Evolutionary conservation across 257 asterid genomes (phyloP).

Genomic region (Scutellaria barbata): DNA sequence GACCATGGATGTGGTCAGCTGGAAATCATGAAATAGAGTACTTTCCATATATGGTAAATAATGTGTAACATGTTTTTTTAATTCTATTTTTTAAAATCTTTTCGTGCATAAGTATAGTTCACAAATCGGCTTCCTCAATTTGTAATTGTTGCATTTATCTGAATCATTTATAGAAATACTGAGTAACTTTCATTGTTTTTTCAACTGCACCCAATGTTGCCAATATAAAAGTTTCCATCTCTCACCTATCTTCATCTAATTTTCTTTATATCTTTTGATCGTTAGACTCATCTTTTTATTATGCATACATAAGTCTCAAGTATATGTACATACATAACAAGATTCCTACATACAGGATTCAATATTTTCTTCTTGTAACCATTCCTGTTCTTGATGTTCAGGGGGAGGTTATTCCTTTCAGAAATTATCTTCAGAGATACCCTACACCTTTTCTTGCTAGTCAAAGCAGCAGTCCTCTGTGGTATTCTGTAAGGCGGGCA

Average conservation of each 20-base stretch:
- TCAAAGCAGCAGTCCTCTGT: slow-evolving; percentile 81
- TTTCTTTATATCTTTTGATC: neutral
- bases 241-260: neutral
- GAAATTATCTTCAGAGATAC: slow-evolving; percentile 80
- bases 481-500: slow-evolving; percentile 97
- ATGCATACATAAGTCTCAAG: neutral
- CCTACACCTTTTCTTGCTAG: slow-evolving; percentile 90
- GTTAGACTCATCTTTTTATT: neutral
- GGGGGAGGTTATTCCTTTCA: slow-evolving; percentile 91
- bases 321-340: neutral
- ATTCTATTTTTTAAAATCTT: slow-evolving; percentile 1
- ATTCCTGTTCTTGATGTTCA: slow-evolving; percentile 40
- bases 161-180: neutral
- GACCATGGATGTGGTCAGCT: slow-evolving; percentile 93
- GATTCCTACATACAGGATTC: neutral
- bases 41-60: slow-evolving; percentile 83
- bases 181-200: neutral
- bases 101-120: neutral
- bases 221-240: neutral
- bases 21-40: slow-evolving; percentile 98
- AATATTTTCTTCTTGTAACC: slow-evolving; percentile 23
- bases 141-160: slow-evolving; percentile 13
- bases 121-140: neutral
- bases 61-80: slow-evolving; percentile 18
- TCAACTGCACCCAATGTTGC: slow-evolving; percentile 26